These are phyloP conservation scores for Clonostachys solani DNA, from an alignment of 2,329 filamentous ascomycete genomes.

Conservation along the genomic window DNA sequence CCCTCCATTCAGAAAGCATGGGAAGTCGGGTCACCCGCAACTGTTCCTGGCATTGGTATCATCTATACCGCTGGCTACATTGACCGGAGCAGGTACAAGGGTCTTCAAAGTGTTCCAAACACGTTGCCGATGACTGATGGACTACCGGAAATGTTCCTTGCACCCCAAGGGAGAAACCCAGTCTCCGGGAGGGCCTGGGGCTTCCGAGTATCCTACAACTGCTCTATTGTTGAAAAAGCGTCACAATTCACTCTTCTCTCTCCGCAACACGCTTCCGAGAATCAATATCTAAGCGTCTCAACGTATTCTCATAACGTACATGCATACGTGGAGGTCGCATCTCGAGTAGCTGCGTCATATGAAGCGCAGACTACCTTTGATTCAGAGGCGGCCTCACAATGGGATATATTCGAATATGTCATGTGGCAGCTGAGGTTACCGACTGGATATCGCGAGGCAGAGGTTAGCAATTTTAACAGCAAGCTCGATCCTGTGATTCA, in stretches of 20 bases:
- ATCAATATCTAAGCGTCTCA: not conserved
- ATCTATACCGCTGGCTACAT: not conserved
- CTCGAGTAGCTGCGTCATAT: too few relatives aligned
- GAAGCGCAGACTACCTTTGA: too few relatives aligned
- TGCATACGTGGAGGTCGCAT: too few relatives aligned
- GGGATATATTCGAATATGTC: not conserved
- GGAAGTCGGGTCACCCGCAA: not conserved
- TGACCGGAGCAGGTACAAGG: not conserved
- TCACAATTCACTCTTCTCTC: not conserved
- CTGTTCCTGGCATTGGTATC: not conserved
- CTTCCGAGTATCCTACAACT: not conserved
- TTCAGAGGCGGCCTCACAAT: not conserved
- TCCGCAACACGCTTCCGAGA: not conserved
- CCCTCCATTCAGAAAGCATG: not conserved
- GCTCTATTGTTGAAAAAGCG: not conserved
- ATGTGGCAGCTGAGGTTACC: not conserved
- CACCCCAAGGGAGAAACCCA: not conserved
- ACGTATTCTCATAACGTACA: not conserved
- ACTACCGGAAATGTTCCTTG: not conserved
- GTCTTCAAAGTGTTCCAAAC: not conserved
- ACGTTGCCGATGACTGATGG: not conserved
- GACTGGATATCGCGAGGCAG: not conserved
- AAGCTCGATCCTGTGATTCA: not conserved
- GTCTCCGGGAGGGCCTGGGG: not conserved
- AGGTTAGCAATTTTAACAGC: not conserved